Evolutionary conservation across 352 stramenopile species (phyloP).

Genomic region (Phytophthora cajani): DNA sequence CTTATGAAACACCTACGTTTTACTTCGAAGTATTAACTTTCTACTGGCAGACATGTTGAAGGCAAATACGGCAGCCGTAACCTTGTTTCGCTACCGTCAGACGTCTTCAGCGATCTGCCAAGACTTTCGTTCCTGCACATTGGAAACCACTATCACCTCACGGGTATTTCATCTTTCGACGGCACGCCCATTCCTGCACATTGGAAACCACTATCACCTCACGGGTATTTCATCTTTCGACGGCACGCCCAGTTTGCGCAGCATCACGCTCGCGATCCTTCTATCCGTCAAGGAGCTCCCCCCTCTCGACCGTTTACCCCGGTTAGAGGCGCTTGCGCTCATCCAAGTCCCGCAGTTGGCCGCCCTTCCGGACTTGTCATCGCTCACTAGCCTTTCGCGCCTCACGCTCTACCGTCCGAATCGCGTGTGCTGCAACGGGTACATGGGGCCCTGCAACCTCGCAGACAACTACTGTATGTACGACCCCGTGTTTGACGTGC

Average conservation of each 20-base stretch:
- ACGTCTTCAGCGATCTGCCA: conserved; percentile 24
- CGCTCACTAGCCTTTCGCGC: conserved; percentile 6
- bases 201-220: conserved; percentile 25
- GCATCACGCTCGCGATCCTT: conserved; percentile 18
- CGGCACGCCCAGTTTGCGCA: conserved; percentile 16
- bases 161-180: conserved; percentile 9
- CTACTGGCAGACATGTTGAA: conserved; percentile 24
- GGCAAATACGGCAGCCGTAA: conserved; percentile 30
- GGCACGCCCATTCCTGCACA: conserved; percentile 21
- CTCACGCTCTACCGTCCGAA: conserved; percentile 21
- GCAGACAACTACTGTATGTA: conserved; percentile 12
- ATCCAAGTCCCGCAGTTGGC: conserved; percentile 16
- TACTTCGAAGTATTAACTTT: no score
- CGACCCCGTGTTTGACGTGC: not conserved
- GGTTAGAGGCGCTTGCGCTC: conserved; percentile 15
- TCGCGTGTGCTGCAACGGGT: conserved; percentile 26
- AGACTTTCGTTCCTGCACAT: conserved; percentile 24
- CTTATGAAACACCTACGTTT: no score
- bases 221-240: conserved; percentile 9
- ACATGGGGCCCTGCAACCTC: conserved; percentile 20
- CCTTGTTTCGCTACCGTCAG: conserved; percentile 6
- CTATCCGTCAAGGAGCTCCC: conserved; percentile 20
- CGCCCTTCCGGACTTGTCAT: conserved; percentile 10
- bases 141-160: conserved; percentile 21
- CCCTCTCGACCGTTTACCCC: conserved; percentile 11